A percentile compares a stretch with the other conserved stretches of the same genome.
Evolutionary conservation across 495 filamentous ascomycete genomes (phyloP).

Genomic region (Cenococcum geophilum): DNA sequence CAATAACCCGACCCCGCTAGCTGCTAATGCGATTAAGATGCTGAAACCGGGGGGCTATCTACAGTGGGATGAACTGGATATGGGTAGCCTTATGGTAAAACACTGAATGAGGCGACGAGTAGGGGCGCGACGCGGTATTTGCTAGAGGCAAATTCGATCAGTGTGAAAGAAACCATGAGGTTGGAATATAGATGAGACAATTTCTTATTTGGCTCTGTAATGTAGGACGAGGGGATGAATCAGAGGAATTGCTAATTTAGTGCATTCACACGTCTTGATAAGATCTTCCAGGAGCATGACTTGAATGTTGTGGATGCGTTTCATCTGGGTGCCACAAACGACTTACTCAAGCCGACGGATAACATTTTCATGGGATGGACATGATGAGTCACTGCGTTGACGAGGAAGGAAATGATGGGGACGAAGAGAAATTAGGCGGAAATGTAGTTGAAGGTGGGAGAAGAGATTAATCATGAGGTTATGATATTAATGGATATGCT

Average conservation of each 20-base stretch:
- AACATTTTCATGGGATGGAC: slow-evolving; percentile 5
- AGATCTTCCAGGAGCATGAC: slow-evolving; percentile 6
- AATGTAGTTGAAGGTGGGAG: slow-evolving; percentile 10
- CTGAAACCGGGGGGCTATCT: slow-evolving; percentile 20
- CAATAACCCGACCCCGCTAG: slow-evolving; percentile 3
- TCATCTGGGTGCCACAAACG: slow-evolving; percentile 8
- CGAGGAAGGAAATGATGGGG: slow-evolving; percentile 9
- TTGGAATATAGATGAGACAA: background rate
- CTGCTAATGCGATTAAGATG: slow-evolving; percentile 19
- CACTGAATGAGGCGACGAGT: slow-evolving; percentile 3
- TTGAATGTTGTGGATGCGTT: slow-evolving; percentile 8
- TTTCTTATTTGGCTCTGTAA: background rate
- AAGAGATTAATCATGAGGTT: slow-evolving; percentile 16
- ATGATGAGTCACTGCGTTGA: slow-evolving; percentile 3
- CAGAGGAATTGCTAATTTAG: slow-evolving; percentile 10
- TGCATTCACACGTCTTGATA: slow-evolving; percentile 6
- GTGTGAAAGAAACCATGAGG: background rate
- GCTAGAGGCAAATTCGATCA: background rate
- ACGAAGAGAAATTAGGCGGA: slow-evolving; percentile 18
- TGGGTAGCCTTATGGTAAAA: slow-evolving; percentile 7
- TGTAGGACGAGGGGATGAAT: background rate
- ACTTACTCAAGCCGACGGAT: slow-evolving; percentile 12
- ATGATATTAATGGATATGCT: no score
- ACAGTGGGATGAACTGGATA: slow-evolving; percentile 20
- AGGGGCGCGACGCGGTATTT: background rate